Base-by-base conservation (phyloP, 108 stramenopile genomes). In the Cylindrotheca closterium region DNA sequence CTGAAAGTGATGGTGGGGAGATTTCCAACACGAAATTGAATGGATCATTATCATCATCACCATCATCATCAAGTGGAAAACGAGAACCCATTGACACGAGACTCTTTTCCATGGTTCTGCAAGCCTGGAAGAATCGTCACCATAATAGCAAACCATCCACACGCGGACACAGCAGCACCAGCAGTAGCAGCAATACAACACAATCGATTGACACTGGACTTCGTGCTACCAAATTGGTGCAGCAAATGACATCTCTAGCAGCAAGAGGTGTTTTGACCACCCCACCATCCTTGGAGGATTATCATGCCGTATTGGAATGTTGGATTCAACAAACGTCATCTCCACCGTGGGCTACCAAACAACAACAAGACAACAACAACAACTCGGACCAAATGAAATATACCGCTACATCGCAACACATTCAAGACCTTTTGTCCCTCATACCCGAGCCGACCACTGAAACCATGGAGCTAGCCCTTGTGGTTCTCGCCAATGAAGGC, bases 231-330 rank as follows among this genome's bases (percentile, higher is more conserved):
- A 45, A 59, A 8, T 33, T 65, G 55, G 31, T 73, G 37, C 50
- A 59, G 2, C 71, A 65, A 59, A 73, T 73, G 71, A 51, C 37
- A 4, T 48, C 63, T 1, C 25, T 73, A 37, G 58, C 60, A 12
- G 51, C 58, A 42, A 34, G 65, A 51, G 63, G 63, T n/a, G 26
- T 65, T 17, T 49, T 73, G 42, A 57, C 28, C 12, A 58, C 65
- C 30, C 34, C 34, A 25, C 71, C 71, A 1, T 42, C 51, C 0
- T 21, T 46, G n/a, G 45, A 60, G 19, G 71, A 73, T 47, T 73
- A 65, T 58, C 51, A 56, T 58, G 58, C 64, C 45, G 71, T 73
- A 4, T 37, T 73, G 64, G 71, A 73, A 54, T 65, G 63, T 45
- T 73, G 63, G 63, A 23, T 58, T 24, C 53, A 24, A 37, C 28